Evolutionary conservation across 805 yeast genomes (phyloP).

Genomic region (Saccharomycopsis babjevae): DNA sequence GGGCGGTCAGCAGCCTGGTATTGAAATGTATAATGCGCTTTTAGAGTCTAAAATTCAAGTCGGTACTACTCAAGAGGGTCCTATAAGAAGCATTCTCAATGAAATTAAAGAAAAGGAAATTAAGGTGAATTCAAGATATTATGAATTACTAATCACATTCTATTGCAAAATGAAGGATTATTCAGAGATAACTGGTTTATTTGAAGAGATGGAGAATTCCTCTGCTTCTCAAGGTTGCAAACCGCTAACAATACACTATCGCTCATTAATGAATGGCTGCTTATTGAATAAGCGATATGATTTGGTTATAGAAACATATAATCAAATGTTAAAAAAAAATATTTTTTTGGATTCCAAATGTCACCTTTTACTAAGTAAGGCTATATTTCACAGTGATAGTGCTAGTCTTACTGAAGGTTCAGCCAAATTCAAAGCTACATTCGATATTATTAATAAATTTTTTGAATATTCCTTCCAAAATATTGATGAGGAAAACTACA

Average conservation of each 20-base stretch:
- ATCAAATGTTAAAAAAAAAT: not conserved
- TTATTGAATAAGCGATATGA: not conserved
- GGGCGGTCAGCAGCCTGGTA: not conserved
- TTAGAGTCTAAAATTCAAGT: not conserved
- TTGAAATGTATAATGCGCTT: not conserved
- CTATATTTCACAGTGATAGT: not conserved
- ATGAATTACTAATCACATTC: not conserved
- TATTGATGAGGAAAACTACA: not conserved
- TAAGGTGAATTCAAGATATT: not conserved
- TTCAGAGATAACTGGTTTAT: not conserved
- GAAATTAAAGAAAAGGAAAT: not conserved
- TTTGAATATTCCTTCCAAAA: not conserved
- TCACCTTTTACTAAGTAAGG: not conserved
- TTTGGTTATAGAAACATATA: not conserved
- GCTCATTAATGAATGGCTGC: not conserved
- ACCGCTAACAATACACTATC: not conserved
- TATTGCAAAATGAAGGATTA: not conserved
- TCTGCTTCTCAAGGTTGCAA: not conserved
- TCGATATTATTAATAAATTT: not conserved
- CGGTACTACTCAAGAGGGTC: not conserved
- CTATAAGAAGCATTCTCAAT: not conserved
- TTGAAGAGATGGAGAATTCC: not conserved
- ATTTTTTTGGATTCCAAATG: not conserved
- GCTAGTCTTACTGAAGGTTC: not conserved
- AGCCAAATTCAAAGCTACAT: not conserved